Percentiles rank a stretch among this genome's conserved stretches.
These are phyloP conservation scores for Puccinia triticina DNA, from an alignment of 1,284 basidiomycete species.

Conservation along the genomic window DNA sequence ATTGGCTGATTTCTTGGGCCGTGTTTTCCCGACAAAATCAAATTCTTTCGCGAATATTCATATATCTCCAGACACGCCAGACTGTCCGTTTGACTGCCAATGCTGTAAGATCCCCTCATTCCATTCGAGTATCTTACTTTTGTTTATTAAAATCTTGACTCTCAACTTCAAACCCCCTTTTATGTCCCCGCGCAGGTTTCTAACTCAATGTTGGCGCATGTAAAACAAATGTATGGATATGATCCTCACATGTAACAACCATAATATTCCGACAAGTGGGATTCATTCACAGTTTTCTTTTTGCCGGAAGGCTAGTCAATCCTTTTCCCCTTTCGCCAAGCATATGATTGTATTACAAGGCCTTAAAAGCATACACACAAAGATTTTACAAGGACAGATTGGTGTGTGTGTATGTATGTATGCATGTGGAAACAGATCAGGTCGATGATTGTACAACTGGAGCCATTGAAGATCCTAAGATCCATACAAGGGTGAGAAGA, in stretches of 20 bases:
- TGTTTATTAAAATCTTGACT: background rate
- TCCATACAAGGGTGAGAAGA: background rate
- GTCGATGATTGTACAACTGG: background rate
- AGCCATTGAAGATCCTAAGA: background rate
- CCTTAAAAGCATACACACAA: no score
- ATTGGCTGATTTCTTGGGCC: background rate
- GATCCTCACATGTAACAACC: no score
- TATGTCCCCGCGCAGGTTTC: no score
- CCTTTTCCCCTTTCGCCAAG: no score
- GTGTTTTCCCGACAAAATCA: background rate
- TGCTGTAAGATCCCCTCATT: conserved; percentile 6
- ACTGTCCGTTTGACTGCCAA: conserved; percentile 30
- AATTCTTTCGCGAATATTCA: background rate
- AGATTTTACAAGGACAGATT: background rate
- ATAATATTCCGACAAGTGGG: no score
- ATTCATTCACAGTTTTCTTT: no score
- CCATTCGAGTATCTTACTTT: no score
- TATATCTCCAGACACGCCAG: conserved; percentile 17
- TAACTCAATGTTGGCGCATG: no score
- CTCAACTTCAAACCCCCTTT: no score
- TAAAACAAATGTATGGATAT: no score
- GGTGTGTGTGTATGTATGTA: background rate
- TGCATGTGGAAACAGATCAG: background rate
- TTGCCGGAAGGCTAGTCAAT: no score
- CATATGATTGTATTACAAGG: no score